These are phyloP conservation scores for Exutisphaerella laricina DNA, from an alignment of 2,329 filamentous ascomycete genomes.

Conservation along the genomic window DNA sequence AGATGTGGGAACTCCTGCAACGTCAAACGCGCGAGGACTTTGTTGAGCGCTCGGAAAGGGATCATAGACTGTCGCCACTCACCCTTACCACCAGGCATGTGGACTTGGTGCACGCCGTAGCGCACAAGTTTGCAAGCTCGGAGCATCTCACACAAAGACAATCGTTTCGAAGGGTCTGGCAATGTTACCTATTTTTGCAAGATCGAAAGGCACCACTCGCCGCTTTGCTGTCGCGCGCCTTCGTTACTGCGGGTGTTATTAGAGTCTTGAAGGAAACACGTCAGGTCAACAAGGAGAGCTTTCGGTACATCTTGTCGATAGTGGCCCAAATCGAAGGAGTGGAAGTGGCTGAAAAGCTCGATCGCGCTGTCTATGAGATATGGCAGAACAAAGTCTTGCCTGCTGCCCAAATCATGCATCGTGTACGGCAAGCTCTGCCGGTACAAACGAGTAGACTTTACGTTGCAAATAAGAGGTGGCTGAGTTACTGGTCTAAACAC, in stretches of 20 bases:
- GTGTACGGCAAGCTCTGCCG: too few species aligned
- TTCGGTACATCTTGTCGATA: conserved; percentile 42
- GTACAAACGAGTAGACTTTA: too few species aligned
- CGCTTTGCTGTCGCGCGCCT: conserved; percentile 42
- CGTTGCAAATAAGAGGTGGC: too few species aligned
- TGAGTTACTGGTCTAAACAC: too few species aligned
- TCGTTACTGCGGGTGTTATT: conserved; percentile 47
- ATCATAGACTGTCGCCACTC: conserved; percentile 1
- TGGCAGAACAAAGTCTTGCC: background rate
- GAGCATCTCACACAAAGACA: conserved; percentile 35
- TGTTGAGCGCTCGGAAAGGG: background rate
- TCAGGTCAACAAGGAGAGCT: conserved; percentile 30
- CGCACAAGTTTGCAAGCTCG: conserved; percentile 39
- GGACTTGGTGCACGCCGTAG: conserved; percentile 43
- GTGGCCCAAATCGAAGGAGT: conserved; percentile 41
- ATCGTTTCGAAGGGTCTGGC: conserved; percentile 43
- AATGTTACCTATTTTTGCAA: conserved; percentile 43
- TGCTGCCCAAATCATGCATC: too few species aligned
- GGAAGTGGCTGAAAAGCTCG: conserved; percentile 24
- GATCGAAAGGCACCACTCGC: conserved; percentile 40
- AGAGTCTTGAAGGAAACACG: conserved; percentile 37
- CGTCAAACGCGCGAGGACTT: conserved; percentile 10
- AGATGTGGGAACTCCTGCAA: conserved; percentile 5
- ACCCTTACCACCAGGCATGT: conserved; percentile 35
- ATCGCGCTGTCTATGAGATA: background rate